Conservation (phyloP, 257 asterid genomes). For the Capsicum pubescens region DNA sequence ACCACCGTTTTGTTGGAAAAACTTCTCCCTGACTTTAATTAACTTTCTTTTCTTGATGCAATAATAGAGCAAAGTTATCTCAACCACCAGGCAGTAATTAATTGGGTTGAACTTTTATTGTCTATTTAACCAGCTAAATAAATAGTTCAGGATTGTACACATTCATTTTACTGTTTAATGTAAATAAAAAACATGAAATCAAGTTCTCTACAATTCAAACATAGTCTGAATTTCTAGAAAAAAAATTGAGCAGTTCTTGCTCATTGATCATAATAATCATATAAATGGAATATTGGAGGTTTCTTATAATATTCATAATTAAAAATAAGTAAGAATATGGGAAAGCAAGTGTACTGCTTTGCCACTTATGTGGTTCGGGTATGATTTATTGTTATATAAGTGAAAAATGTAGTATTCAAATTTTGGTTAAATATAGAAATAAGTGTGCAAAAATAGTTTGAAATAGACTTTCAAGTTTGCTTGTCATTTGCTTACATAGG, state of each 20-base stretch:
- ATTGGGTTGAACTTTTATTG: neutral
- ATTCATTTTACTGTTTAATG: too few species aligned
- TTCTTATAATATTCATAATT: too few species aligned
- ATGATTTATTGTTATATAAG: neutral
- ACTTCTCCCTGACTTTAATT: neutral
- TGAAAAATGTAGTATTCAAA: neutral
- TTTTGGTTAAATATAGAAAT: neutral
- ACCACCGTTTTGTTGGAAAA: conserved; percentile 14
- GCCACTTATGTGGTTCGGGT: neutral
- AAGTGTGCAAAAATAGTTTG: neutral
- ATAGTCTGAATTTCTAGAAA: too few species aligned
- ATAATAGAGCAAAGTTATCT: neutral
- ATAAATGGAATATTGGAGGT: too few species aligned
- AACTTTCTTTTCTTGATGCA: neutral
- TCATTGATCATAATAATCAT: too few species aligned
- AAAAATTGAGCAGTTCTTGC: too few species aligned
- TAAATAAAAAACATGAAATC: too few species aligned
- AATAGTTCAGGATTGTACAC: neutral
- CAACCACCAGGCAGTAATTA: conserved; percentile 19
- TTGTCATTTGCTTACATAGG: too few species aligned
- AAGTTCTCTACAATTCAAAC: too few species aligned
- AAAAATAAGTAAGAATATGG: too few species aligned
- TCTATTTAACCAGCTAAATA: neutral
- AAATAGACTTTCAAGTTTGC: too few species aligned
- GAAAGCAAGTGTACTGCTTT: neutral